A percentile compares a stretch with the other conserved stretches of the same genome.
These are phyloP conservation scores for Hygrophorus pudorinus DNA, from an alignment of 768 basidiomycete species.

Conservation along the genomic window DNA sequence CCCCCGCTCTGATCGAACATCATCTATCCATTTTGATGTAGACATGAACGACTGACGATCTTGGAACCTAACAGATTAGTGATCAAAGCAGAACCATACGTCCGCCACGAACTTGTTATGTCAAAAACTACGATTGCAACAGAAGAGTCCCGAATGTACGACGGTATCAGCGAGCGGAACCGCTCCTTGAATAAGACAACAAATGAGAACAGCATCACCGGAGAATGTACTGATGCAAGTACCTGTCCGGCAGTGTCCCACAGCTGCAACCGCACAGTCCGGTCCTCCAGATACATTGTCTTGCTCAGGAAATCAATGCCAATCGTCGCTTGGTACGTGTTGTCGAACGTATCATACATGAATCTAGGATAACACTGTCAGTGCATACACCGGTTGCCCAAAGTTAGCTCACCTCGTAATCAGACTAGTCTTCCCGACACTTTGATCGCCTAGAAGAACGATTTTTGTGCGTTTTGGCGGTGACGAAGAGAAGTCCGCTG, in stretches of 20 bases:
- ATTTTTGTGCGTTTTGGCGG: constrained; percentile 95
- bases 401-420: constrained; percentile 70
- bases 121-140: constrained; percentile 99
- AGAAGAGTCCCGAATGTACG: constrained; percentile 97
- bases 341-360: constrained; percentile 99
- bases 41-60: constrained; percentile 98
- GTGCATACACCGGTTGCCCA: constrained; percentile 6
- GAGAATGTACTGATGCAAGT: constrained; percentile 12
- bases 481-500: constrained; percentile 78
- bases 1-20: constrained; percentile 94
- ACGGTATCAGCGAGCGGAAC: constrained; percentile 94
- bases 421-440: constrained; percentile 96
- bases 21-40: constrained; percentile 99
- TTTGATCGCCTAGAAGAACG: constrained; percentile 92
- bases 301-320: constrained; percentile 99
- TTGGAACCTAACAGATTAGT: constrained; percentile 20
- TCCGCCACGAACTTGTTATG: constrained; percentile 74
- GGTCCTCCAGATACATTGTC: constrained; percentile 98
- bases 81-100: constrained; percentile 1
- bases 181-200: constrained; percentile 56
- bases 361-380: constrained; percentile 39
- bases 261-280: constrained; percentile 92
- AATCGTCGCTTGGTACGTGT: constrained; percentile 96
- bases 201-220: not conserved
- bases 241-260: constrained; percentile 99